These are phyloP conservation scores for Colletotrichum falcatum DNA, from an alignment of 2,329 filamentous ascomycete species.

Conservation along the genomic window DNA sequence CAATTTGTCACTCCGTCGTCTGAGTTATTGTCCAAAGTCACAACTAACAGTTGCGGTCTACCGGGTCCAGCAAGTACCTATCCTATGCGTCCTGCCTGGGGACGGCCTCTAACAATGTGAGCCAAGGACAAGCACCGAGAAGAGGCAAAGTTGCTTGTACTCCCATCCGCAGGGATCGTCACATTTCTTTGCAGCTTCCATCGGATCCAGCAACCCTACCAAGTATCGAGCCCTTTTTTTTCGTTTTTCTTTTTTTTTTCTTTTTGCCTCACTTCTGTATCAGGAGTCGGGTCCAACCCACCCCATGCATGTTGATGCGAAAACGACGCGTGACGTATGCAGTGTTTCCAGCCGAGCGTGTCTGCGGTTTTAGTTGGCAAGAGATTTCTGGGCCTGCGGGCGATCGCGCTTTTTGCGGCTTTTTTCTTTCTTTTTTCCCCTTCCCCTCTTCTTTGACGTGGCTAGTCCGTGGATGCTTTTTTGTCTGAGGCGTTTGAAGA, in stretches of 20 bases:
- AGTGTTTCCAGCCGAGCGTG: constrained; percentile 12
- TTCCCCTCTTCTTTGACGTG: not conserved
- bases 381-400: not conserved
- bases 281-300: not conserved
- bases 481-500: constrained; percentile 22
- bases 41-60: constrained; percentile 1
- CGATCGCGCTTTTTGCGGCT: too few species aligned
- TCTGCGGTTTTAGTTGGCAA: not conserved
- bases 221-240: not conserved
- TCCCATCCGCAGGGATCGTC: not conserved
- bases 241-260: too few species aligned
- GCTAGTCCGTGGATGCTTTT: constrained; percentile 20
- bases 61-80: constrained; percentile 3
- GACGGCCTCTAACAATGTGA: not conserved
- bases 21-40: constrained; percentile 11
- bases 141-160: not conserved
- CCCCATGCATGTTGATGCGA: constrained; percentile 21
- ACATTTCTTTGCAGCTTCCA: constrained; percentile 9
- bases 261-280: not conserved
- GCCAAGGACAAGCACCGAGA: not conserved
- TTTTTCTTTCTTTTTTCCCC: not conserved
- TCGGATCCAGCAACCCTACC: not conserved
- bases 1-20: constrained; percentile 18
- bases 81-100: not conserved
- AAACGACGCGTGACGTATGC: constrained; percentile 11